Base-by-base conservation (phyloP, 2,329 filamentous ascomycete genomes). In the Teratosphaeria nubilosa region DNA sequence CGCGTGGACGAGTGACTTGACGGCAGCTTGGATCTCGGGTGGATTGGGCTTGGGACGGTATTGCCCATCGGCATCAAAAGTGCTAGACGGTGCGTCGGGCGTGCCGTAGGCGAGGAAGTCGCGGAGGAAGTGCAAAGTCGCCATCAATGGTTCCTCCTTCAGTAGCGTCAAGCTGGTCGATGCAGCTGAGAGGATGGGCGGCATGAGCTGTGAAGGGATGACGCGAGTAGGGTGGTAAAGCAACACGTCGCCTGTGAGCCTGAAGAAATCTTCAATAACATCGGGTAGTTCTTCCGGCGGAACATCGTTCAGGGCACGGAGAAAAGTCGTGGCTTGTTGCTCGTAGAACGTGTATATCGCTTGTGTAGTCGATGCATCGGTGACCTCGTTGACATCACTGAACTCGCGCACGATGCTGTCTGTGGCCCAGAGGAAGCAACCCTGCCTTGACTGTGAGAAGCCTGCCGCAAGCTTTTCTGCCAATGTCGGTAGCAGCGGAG, bases 391-490 rank as follows among this genome's bases (percentile, higher is more conserved):
- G 50, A 92, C 91, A 66, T 95, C 90, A 0, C 90, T 94, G 70
- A 97, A 99, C 72, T 99, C 94, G 59, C 94, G 87, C 31, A 99
- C 82, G 62, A 99, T 95, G 9, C 92, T 90, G 63, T 91, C 89
- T 1, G 92, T 96, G 1, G 94, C 92, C 94, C 94, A 99, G n/a
- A 99, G 80, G 80, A 99, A 99, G 72, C 92, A 96, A 13, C 94
- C 94, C 74, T 99, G 92, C 60, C 86, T 84, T 11, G 92, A 96
- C 20, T 83, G 81, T 57, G 87, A 82, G 71, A 99, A 99, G 4
- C 92, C 91, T 62, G 81, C 82, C 1, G 90, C 90, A 58, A 99
- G 82, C 73, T 92, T 95, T 66, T 92, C 88, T 20, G 94, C 95
- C 74, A 99, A 85, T 22, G 85, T 82, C 0, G 88, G 88, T 51